Percentiles rank a stretch among this genome's conserved stretches.
These are phyloP conservation scores for Arthrobotrys sinensis DNA, from an alignment of 2,329 filamentous ascomycete species.

Conservation along the genomic window DNA sequence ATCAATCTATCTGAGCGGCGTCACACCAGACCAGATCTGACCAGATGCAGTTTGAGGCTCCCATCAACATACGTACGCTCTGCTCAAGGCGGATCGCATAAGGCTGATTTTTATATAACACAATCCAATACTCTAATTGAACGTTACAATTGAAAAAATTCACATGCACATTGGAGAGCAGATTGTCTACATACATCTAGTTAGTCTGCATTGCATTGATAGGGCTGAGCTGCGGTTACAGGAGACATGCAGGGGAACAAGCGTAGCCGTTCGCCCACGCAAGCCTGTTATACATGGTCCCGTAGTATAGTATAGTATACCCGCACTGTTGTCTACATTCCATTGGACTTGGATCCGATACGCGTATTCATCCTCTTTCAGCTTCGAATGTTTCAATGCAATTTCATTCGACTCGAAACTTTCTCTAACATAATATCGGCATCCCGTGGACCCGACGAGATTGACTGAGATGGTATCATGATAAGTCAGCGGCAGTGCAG, in stretches of 20 bases:
- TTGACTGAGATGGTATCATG: too few species aligned
- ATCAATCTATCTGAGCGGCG: too few species aligned
- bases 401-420: too few species aligned
- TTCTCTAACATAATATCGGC: background rate
- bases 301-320: too few species aligned
- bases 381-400: too few species aligned
- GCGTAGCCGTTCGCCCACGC: background rate
- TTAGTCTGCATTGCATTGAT: background rate
- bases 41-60: background rate
- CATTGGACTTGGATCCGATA: too few species aligned
- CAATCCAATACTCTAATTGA: too few species aligned
- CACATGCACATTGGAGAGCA: background rate
- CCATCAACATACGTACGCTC: slow-evolving; percentile 22
- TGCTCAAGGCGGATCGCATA: slow-evolving; percentile 8
- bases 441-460: background rate
- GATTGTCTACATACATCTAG: background rate
- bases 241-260: slow-evolving; percentile 2
- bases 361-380: too few species aligned
- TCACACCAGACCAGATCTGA: too few species aligned
- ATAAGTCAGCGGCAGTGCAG: slow-evolving; percentile 15
- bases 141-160: background rate
- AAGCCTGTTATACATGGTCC: too few species aligned
- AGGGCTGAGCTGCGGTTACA: background rate
- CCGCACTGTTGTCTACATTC: too few species aligned
- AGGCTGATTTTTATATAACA: slow-evolving; percentile 8